Evolutionary conservation across 1,284 basidiomycete species (phyloP).

Genomic region (Ganoderma leucocontextum): DNA sequence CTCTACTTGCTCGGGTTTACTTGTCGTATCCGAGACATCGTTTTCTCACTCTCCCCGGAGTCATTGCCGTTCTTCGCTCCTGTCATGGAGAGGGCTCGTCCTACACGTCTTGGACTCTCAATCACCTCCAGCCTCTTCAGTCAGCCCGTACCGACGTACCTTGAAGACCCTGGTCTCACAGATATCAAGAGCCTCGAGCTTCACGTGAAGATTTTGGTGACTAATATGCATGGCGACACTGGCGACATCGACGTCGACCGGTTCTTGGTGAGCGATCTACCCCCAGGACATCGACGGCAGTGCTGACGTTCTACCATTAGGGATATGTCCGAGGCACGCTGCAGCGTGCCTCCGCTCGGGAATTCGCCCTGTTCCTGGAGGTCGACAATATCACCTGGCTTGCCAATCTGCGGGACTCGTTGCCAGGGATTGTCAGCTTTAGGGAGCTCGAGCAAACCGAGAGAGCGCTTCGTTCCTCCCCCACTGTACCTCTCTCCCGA

Average conservation of each 20-base stretch:
- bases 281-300: too few species aligned
- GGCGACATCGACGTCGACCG: background rate
- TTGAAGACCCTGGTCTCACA: background rate
- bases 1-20: constrained; percentile 20
- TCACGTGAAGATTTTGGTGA: background rate
- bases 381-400: too few species aligned
- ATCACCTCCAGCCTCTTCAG: background rate
- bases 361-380: background rate
- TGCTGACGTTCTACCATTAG: background rate
- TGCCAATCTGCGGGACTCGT: too few species aligned
- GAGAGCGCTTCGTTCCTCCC: background rate
- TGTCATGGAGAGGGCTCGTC: constrained; percentile 1
- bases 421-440: too few species aligned
- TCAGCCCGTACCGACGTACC: background rate
- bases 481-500: background rate
- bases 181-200: background rate
- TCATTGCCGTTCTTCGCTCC: constrained; percentile 10
- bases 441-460: too few species aligned
- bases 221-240: too few species aligned
- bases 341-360: background rate
- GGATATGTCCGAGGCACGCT: background rate
- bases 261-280: background rate
- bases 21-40: constrained; percentile 7
- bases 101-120: background rate
- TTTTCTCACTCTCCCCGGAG: background rate